A percentile compares a stretch with the other conserved stretches of the same genome.
Conservation (phyloP, 257 asterid species). For the Nicotiana attenuata region DNA sequence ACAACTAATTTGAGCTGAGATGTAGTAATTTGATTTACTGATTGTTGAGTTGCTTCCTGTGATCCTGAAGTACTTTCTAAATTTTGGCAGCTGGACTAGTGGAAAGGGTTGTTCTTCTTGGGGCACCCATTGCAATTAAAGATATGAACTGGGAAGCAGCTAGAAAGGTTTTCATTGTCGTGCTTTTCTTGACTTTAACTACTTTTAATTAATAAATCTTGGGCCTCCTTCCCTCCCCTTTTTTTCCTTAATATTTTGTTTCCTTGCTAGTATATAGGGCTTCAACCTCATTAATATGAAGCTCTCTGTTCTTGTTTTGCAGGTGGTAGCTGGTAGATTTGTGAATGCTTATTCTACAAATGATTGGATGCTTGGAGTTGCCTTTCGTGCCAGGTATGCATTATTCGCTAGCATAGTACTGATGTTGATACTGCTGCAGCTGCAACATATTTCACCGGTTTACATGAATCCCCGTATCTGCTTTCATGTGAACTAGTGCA, state of each 20-base stretch:
- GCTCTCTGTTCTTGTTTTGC: slow-evolving; percentile 19
- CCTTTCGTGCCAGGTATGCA: slow-evolving; percentile 85
- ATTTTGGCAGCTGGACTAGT: slow-evolving; percentile 65
- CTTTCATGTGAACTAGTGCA: too few relatives aligned
- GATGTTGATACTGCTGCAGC: background rate
- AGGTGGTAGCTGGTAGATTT: slow-evolving; percentile 95
- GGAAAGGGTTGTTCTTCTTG: slow-evolving; percentile 89
- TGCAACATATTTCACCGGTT: background rate
- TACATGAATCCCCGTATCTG: too few relatives aligned
- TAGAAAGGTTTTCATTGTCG: slow-evolving; percentile 49
- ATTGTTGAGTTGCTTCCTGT: background rate
- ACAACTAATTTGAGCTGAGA: background rate
- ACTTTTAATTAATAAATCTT: background rate
- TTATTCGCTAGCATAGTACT: background rate
- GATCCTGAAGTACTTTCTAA: slow-evolving; percentile 8
- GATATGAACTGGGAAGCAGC: slow-evolving; percentile 89
- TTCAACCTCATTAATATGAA: background rate
- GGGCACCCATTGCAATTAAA: slow-evolving; percentile 80
- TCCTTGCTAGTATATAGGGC: background rate
- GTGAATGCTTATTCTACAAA: slow-evolving; percentile 75
- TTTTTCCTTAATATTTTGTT: background rate
- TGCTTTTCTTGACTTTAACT: background rate
- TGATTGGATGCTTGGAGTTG: slow-evolving; percentile 97
- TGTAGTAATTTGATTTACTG: background rate
- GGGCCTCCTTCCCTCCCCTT: background rate